Conservation (phyloP, 331 rosid species). For the Phaseolus coccineus region DNA sequence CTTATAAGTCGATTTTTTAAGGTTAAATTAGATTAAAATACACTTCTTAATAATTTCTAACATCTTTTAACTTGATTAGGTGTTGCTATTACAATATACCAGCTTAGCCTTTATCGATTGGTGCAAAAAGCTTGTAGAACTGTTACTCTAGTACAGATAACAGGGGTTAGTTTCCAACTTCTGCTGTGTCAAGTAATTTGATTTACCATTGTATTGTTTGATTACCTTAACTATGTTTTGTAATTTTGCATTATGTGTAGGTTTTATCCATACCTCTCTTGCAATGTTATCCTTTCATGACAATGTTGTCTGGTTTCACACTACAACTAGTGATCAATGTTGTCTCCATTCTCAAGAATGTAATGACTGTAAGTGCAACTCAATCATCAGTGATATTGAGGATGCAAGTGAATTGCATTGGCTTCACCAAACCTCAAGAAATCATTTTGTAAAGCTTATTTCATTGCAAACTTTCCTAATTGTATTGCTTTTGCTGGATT, state of each 20-base stretch:
- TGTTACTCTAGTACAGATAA: slow-evolving; percentile 53
- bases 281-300: slow-evolving; percentile 73
- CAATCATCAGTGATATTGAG: too few species aligned
- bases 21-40: too few species aligned
- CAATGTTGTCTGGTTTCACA: slow-evolving; percentile 64
- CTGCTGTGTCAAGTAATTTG: not conserved
- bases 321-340: slow-evolving; percentile 52
- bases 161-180: slow-evolving; percentile 56
- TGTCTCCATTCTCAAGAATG: slow-evolving; percentile 62
- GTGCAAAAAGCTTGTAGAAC: slow-evolving; percentile 62
- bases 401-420: not conserved
- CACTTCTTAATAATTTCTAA: not conserved
- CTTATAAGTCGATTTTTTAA: too few species aligned
- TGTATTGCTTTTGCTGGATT: slow-evolving; percentile 21
- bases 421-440: not conserved
- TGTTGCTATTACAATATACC: slow-evolving; percentile 62
- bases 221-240: slow-evolving; percentile 22
- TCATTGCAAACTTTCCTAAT: not conserved
- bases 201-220: slow-evolving; percentile 33
- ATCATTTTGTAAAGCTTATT: not conserved
- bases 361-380: slow-evolving; percentile 64
- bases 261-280: slow-evolving; percentile 70
- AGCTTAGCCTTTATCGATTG: slow-evolving; percentile 61
- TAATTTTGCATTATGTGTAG: slow-evolving; percentile 47
- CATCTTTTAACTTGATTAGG: slow-evolving; percentile 53